Base-by-base conservation (phyloP, 2,329 filamentous ascomycete species). In the Blastomyces percursus region DNA sequence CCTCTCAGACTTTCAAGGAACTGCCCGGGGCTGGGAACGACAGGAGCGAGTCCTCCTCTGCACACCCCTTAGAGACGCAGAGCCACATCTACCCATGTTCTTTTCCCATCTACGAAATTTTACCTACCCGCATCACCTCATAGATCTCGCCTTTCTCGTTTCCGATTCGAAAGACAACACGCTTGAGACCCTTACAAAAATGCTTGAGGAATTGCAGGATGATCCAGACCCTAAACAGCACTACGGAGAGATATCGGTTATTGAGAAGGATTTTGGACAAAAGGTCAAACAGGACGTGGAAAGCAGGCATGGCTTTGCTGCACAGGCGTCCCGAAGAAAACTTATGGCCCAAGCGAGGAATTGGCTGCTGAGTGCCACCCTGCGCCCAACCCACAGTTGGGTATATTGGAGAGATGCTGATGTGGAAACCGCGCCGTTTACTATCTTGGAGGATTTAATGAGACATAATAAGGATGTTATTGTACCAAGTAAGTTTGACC, bases 351-450 rank as follows among this genome's bases (percentile, higher is more conserved):
- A 96, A 77, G 94, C 94, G 59, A 85, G 94, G 66, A 99, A 99
- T 76, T 99, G 94, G 94, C 81, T 99, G 60, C 78, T 99, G 62
- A 96, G 91, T 71, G 93, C 94, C 50, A 93, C 94, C 27, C 79
- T 99, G 61, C 86, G 94, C 52, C 94, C 94, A 1, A 95, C 94
- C 60, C 94, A 99, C 74, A 96, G 92, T 67, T 99, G 94, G 94
- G 94, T 99, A 11, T 99, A 99, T 74, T 99, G 94, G 94, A 86
- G 94, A 76, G 94, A 99, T 78, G 94, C 96, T 30, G 94, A 99
- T 77, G 94, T 99, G 9, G 91, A 97, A 77, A 99, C 94, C 1
- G 94, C 94, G 2, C 94, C 94, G 0, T 94, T 93, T 72, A 97
- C 94, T 0, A 97, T 99, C 69, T 78, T 99, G 66, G 94, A 99